Percentiles rank a stretch among this genome's conserved stretches.
phyloP scores from a whole-genome alignment of 2,329 filamentous ascomycete species.

The Sporothrix luriei region DNA sequence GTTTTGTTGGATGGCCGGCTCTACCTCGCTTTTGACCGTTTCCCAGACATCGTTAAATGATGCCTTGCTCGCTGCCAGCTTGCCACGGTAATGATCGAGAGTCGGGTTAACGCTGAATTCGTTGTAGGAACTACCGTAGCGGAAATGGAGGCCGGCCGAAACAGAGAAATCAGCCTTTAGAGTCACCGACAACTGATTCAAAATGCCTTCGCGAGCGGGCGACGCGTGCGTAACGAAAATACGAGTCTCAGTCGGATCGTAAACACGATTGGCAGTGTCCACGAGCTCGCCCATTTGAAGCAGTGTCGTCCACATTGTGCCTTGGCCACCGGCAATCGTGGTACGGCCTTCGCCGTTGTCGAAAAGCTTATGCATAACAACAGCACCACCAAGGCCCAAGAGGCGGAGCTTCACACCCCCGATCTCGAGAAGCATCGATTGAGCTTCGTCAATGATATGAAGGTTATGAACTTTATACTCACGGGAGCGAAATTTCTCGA shows the following conservation, averaged over 20 bases:
- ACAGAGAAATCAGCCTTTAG: conserved; percentile 98
- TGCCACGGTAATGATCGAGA: conserved; percentile 96
- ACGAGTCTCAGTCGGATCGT: conserved; percentile 95
- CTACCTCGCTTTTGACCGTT: conserved; percentile 93
- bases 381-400: conserved; percentile 88
- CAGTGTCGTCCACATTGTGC: conserved; percentile 99
- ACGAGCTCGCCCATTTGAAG: conserved; percentile 98
- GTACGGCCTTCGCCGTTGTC: conserved; percentile 98
- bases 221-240: conserved; percentile 97
- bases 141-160: conserved; percentile 95
- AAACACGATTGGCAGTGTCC: conserved; percentile 96
- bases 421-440: conserved; percentile 90
- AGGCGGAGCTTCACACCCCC: conserved; percentile 95
- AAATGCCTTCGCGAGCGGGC: conserved; percentile 89
- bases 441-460: conserved; percentile 97
- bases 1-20: conserved; percentile 90
- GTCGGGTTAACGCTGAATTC: conserved; percentile 99
- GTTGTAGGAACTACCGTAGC: conserved; percentile 98
- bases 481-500: conserved; percentile 95
- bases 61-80: conserved; percentile 94
- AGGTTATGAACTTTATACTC: conserved; percentile 98
- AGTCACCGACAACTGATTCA: conserved; percentile 96
- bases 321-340: conserved; percentile 96
- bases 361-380: conserved; percentile 99
- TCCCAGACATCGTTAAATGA: conserved; percentile 99